A percentile compares a stretch with the other conserved stretches of the same genome.
phyloP scores from a whole-genome alignment of 2,329 filamentous ascomycete genomes.

The Sarocladiaceae sp. region DNA sequence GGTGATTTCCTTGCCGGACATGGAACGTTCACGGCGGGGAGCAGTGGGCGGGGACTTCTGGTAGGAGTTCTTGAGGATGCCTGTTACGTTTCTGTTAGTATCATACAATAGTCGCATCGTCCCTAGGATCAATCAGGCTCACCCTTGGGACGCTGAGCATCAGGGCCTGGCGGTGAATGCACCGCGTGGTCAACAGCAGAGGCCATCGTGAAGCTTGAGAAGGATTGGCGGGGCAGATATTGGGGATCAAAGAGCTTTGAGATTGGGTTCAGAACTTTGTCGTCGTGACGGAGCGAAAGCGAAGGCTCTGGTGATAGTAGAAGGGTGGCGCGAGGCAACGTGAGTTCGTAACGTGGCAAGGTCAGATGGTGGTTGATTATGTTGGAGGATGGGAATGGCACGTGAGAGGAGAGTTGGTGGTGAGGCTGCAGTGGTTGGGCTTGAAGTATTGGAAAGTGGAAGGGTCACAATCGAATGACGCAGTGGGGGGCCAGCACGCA shows the following conservation, averaged over 20 bases:
- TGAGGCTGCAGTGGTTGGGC: not conserved
- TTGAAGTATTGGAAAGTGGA: not conserved
- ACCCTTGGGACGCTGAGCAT: conserved; percentile 44
- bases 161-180: conserved; percentile 37
- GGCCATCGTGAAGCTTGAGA: conserved; percentile 31
- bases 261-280: too few relatives aligned
- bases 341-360: conserved; percentile 4
- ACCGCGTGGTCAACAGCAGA: conserved; percentile 30
- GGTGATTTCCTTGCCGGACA: conserved; percentile 79
- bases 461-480: conserved; percentile 6
- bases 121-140: conserved; percentile 16
- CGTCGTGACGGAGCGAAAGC: not conserved
- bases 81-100: too few relatives aligned
- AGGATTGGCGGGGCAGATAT: conserved; percentile 1
- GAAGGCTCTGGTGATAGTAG: not conserved
- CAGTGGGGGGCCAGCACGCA: not conserved
- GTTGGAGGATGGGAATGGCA: not conserved
- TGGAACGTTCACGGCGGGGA: conserved; percentile 33
- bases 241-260: not conserved
- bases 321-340: not conserved
- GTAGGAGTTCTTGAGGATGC: conserved; percentile 90
- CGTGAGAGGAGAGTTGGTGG: conserved; percentile 2
- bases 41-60: conserved; percentile 53
- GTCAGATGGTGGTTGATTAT: conserved; percentile 6
- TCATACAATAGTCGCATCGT: too few relatives aligned